These are phyloP conservation scores for Neolentinus lepideus DNA, from an alignment of 1,284 basidiomycete genomes.

Conservation along the genomic window DNA sequence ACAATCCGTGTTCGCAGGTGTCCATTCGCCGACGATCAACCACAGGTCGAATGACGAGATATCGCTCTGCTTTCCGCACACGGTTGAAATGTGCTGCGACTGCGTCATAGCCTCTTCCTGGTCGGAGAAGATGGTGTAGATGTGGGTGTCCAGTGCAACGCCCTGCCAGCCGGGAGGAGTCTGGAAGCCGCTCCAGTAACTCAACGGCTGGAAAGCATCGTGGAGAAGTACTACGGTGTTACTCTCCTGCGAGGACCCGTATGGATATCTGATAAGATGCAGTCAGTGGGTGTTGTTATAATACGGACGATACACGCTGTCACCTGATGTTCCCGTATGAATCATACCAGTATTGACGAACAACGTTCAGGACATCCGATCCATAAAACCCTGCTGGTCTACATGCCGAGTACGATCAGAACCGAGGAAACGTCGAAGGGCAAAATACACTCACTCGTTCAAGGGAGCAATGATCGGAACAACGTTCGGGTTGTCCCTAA, in stretches of 20 bases:
- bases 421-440: not conserved
- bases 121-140: constrained; percentile 76
- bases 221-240: constrained; percentile 68
- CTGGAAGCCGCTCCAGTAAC: constrained; percentile 71
- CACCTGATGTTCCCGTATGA: constrained; percentile 73
- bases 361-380: constrained; percentile 42
- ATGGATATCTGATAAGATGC: constrained; percentile 41
- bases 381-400: constrained; percentile 73
- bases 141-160: constrained; percentile 80
- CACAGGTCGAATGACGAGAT: constrained; percentile 59
- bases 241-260: constrained; percentile 47
- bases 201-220: constrained; percentile 80
- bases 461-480: constrained; percentile 72
- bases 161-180: constrained; percentile 47
- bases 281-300: constrained; percentile 15
- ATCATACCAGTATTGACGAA: constrained; percentile 68
- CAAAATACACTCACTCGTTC: constrained; percentile 53
- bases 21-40: constrained; percentile 83
- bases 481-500: constrained; percentile 43
- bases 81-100: constrained; percentile 57
- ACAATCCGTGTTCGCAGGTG: constrained; percentile 80
- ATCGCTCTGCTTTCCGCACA: constrained; percentile 43
- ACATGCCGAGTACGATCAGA: constrained; percentile 20
- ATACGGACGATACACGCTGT: constrained; percentile 7
- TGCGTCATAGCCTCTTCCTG: constrained; percentile 48